phyloP scores from a whole-genome alignment of 495 filamentous ascomycete genomes.

The Patellaria atrata region DNA sequence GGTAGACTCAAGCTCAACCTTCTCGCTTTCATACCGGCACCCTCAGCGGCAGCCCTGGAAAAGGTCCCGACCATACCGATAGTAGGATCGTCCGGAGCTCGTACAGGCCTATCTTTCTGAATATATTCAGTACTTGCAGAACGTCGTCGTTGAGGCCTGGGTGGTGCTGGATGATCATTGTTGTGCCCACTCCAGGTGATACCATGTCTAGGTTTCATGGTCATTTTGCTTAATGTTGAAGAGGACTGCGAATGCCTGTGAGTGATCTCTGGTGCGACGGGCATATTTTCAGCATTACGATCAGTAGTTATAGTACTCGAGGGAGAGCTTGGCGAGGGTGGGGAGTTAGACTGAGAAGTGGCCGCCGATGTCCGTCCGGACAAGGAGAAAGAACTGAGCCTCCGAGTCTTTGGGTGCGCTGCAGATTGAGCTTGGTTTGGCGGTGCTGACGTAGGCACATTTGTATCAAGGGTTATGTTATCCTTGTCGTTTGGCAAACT shows the following conservation, averaged over 20 bases:
- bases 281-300: background rate
- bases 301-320: constrained; percentile 19
- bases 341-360: constrained; percentile 15
- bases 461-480: background rate
- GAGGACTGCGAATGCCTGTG: constrained; percentile 16
- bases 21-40: constrained; percentile 51
- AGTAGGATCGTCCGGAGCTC: constrained; percentile 7
- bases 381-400: constrained; percentile 16
- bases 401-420: constrained; percentile 4
- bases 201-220: constrained; percentile 6
- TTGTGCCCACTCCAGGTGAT: constrained; percentile 4
- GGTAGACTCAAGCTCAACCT: constrained; percentile 47
- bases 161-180: constrained; percentile 1
- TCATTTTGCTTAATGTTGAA: constrained; percentile 7
- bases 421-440: constrained; percentile 1
- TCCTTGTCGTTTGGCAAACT: constrained; percentile 1
- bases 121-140: constrained; percentile 15
- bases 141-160: constrained; percentile 8
- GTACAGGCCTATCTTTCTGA: constrained; percentile 1
- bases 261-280: background rate
- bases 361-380: constrained; percentile 14
- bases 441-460: constrained; percentile 9
- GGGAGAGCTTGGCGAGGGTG: constrained; percentile 19
- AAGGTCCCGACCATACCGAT: constrained; percentile 16
- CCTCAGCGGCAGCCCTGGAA: constrained; percentile 39